Percentiles rank a stretch among this genome's conserved stretches.
phyloP scores from a whole-genome alignment of 495 filamentous ascomycete genomes.

The Podospora pseudocomata region DNA sequence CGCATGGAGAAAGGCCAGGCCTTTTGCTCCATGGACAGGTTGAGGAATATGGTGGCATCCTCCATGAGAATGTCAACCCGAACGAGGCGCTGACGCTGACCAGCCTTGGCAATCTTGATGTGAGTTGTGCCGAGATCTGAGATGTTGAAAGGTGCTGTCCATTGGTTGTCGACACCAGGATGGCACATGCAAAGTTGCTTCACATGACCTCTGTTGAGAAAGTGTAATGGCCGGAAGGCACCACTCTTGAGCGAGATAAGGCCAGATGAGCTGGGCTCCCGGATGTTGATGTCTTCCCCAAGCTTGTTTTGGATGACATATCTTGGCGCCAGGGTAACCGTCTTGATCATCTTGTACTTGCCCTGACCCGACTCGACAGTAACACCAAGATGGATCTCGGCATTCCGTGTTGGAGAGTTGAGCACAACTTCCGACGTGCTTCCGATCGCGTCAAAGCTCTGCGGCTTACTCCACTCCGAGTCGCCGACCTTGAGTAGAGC shows the following conservation, averaged over 20 bases:
- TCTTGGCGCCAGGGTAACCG: slow-evolving; percentile 87
- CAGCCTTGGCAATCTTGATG: slow-evolving; percentile 86
- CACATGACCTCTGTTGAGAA: slow-evolving; percentile 68
- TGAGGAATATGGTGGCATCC: slow-evolving; percentile 85
- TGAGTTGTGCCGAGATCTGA: slow-evolving; percentile 87
- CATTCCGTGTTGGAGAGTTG: slow-evolving; percentile 62
- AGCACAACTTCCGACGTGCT: slow-evolving; percentile 83
- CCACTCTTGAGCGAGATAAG: slow-evolving; percentile 71
- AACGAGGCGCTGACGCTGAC: slow-evolving; percentile 83
- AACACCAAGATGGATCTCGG: slow-evolving; percentile 86
- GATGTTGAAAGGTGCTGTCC: slow-evolving; percentile 97
- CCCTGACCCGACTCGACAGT: slow-evolving; percentile 86
- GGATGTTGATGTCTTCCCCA: slow-evolving; percentile 78
- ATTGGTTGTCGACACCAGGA: slow-evolving; percentile 92
- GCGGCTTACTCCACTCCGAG: slow-evolving; percentile 92
- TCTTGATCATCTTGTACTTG: slow-evolving; percentile 95
- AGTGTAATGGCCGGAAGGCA: slow-evolving; percentile 78
- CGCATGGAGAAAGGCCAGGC: slow-evolving; percentile 98
- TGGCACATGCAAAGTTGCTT: slow-evolving; percentile 94
- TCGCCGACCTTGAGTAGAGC: slow-evolving; percentile 81
- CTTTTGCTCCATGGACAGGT: slow-evolving; percentile 82
- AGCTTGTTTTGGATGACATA: slow-evolving; percentile 94
- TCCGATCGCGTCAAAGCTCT: slow-evolving; percentile 97
- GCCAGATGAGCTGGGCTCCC: slow-evolving; percentile 83
- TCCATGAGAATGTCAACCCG: slow-evolving; percentile 88